Evolutionary conservation across 2,329 filamentous ascomycete species (phyloP), one percentile per base, ranked within the genome.

Genomic region (Fusarium musae): DNA sequence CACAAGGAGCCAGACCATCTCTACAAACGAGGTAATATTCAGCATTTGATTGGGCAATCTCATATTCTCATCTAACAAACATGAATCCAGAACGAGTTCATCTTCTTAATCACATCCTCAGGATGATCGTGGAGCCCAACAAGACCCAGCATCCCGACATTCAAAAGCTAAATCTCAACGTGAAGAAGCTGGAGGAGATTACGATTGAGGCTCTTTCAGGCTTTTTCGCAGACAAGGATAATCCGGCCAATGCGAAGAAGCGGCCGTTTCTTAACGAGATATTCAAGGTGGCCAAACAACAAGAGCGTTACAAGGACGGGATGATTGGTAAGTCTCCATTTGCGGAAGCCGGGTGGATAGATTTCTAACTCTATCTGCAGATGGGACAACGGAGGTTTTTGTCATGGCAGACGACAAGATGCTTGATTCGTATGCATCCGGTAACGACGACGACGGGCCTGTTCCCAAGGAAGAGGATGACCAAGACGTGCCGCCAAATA

Each of bases 1-100:
- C 92, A 93, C 79, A 92, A 89, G 77, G 92, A 94, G 80, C 93
- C 92, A 2, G 92, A 94, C 76, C 93, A 94, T 81, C 83, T 93
- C 53, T 88, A 88, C 75, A 93, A 92, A 79, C 84, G 87, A 77
- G 90, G 92, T 93, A 80, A 77, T 17, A 13, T 54, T 30, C 50
- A 40, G 16, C 50, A 17, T 28, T 23, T 47, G 10, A 42, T 23
- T n/a, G 32, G 28, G 34, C 13, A 12, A n/a, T 32, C 23, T 15
- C 26, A 16, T 23, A 26, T 40, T 15, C 19, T 28, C 30, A 60
- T 47, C 60, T 72, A 66, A 77, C 58, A 19, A 17, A 21, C 40
- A 9, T 47, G 23, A 28, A 59, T 44, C 6, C 67, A 92, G 90
- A 92, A 75, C 87, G 90, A 21, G 85, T 91, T 16, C 82, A 86